Evolutionary conservation across 371 early-diverging fungal genomes (phyloP).

Genomic region (Chytridium lagenaria): DNA sequence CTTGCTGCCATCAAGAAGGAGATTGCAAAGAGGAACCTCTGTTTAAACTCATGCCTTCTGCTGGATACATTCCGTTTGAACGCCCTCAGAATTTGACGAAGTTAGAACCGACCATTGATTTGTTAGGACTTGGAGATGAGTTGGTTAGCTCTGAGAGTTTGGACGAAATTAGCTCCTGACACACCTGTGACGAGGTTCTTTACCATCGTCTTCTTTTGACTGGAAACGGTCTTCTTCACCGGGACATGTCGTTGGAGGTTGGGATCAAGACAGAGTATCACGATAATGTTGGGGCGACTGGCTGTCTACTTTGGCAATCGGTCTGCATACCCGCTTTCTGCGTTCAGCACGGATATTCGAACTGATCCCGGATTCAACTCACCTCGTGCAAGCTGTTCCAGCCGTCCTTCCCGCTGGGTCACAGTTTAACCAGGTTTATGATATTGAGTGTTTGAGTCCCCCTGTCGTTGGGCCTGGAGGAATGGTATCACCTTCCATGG

Average conservation of each 20-base stretch:
- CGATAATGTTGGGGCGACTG: conserved; percentile 79
- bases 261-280: conserved; percentile 90
- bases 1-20: too few species aligned
- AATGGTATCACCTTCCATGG: conserved; percentile 55
- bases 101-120: conserved; percentile 18
- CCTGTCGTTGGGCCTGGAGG: conserved; percentile 10
- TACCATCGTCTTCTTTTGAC: conserved; percentile 38
- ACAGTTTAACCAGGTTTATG: conserved; percentile 80
- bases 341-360: conserved; percentile 50
- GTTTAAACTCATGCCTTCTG: conserved; percentile 8
- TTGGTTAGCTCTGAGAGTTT: conserved; percentile 16
- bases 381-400: conserved; percentile 56
- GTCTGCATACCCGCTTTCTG: conserved; percentile 59
- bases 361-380: conserved; percentile 46
- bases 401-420: conserved; percentile 64
- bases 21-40: not conserved
- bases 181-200: conserved; percentile 24
- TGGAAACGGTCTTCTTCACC: conserved; percentile 87
- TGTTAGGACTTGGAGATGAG: conserved; percentile 28
- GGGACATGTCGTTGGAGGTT: conserved; percentile 83
- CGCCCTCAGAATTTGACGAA: conserved; percentile 21
- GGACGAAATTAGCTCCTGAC: not conserved
- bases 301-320: conserved; percentile 91
- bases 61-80: conserved; percentile 7
- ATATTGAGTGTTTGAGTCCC: conserved; percentile 51